Evolutionary conservation across 176 grass and related monocot species (phyloP).

Genomic region (Avena eriantha): DNA sequence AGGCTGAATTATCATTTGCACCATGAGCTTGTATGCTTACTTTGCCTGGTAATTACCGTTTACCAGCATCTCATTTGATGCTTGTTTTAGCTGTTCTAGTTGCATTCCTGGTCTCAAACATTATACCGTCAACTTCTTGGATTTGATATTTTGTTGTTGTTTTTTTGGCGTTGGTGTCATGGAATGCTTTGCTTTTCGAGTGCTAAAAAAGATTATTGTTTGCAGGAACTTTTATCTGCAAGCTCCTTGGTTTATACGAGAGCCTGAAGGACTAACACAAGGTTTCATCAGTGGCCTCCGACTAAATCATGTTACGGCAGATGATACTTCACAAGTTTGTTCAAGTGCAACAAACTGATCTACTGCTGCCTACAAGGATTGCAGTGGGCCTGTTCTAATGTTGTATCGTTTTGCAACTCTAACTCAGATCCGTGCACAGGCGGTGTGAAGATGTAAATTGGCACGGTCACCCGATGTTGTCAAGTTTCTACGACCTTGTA

Average conservation of each 20-base stretch:
- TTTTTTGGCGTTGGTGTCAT: neutral
- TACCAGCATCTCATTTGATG: neutral
- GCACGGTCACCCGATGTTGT: constrained; percentile 22
- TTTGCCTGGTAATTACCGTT: constrained; percentile 45
- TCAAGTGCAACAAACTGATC: constrained; percentile 13
- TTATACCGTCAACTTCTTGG: constrained; percentile 4
- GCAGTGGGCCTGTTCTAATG: neutral
- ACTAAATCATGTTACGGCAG: constrained; percentile 42
- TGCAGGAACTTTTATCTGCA: neutral
- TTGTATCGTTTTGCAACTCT: neutral
- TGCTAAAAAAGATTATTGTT: neutral
- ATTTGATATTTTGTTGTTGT: constrained; percentile 3
- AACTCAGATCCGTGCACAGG: constrained; percentile 46
- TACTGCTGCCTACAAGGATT: constrained; percentile 1
- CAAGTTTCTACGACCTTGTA: constrained; percentile 40
- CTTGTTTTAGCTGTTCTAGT: constrained; percentile 26
- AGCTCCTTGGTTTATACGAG: constrained; percentile 19
- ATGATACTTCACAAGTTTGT: constrained; percentile 26
- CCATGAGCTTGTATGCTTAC: constrained; percentile 18
- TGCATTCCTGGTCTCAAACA: constrained; percentile 5
- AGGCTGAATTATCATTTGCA: constrained; percentile 44
- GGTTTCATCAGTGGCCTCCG: constrained; percentile 19
- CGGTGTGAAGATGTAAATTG: constrained; percentile 47
- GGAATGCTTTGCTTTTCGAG: neutral
- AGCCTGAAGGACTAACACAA: constrained; percentile 28